Evolutionary conservation across 192 early-diverging fungal species (phyloP), one percentile per base, ranked within the genome.

Genomic region (Gamsiella multidivaricata): DNA sequence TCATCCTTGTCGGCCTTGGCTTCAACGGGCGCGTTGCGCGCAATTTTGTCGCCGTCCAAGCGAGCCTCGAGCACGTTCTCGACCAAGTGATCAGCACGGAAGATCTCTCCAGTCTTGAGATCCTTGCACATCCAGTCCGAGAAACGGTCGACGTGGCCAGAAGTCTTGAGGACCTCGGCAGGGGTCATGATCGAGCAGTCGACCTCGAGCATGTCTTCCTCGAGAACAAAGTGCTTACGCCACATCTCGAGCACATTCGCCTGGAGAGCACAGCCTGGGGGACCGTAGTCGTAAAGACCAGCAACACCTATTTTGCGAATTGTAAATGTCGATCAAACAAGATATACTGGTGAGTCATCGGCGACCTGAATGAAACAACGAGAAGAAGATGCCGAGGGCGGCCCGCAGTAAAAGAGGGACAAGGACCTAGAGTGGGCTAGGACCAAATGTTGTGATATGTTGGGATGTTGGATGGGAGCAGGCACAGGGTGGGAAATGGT

Each of bases 121-220:
- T 99, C 98, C 74, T 90, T 93, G 84, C 94, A 94, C 97, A 98
- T 99, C 89, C 94, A 97, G 85, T 99, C 98, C 49, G 94, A 90
- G 82, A 99, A 99, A 55, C 94, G 93, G 41, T 98, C 98, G 23
- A 99, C 98, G 87, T 99, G 98, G 57, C 98, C 98, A 34, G 98
- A 99, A 31, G 98, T 97, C 87, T 98, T 96, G 46, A 95, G 82
- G 14, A 99, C 98, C 58, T 93, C 90, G 49, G 94, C 87, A 8
- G 94, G 96, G n/a, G 98, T 98, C 85, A 99, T 90, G 83, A 98
- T 98, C 34, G 96, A 92, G 74, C 94, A 95, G 73, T 99, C 98
- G 29, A 99, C 87, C 86, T 99, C 98, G 14, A 99, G 92, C 98
- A 99, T 99, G 60, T 99, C 96, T 83, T 99, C 98, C 81, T 99